Evolutionary conservation across 768 basidiomycete genomes (phyloP), one percentile per base, ranked within the genome.

Genomic region (Hygrocybe punicea): DNA sequence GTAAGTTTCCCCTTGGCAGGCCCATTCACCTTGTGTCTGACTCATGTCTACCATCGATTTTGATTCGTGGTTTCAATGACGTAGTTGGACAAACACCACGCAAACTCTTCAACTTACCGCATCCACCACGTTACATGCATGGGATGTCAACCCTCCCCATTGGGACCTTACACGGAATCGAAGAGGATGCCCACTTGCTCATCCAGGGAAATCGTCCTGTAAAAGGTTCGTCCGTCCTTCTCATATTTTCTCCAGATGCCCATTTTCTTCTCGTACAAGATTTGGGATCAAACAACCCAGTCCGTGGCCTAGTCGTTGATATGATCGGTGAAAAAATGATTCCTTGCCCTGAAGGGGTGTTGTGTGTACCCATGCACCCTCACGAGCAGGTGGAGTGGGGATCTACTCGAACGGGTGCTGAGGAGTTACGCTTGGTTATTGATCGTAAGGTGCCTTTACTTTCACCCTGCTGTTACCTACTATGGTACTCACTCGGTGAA

Each of bases 51-150:
- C n/a, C n/a, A n/a, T n/a, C n/a, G n/a, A n/a, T n/a, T n/a, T n/a
- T n/a, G n/a, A n/a, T 53, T 64, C 2, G 61, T 47, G 9, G 49
- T 29, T 2, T 37, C 49, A 34, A 6, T 29, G 13, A 44, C 51
- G 2, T 60, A 92, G 90, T 97, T 62, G 94, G 94, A 13, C 93
- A 96, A 73, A 96, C 94, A 0, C 94, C 94, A 9, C 80, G 85
- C 24, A 93, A 92, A 65, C 79, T 97, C 7, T 98, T 97, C 70
- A 78, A 71, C 7, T 63, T 73, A 0, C 81, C 90, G 2, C 95
- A 97, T 76, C 92, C 93, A 0, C 73, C 78, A 24, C 81, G 93
- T 29, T 83, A 85, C 59, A 78, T 86, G 66, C 81, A 88, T 49
- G 91, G 92, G 0, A 69, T 83, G n/a, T 76, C 81, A 2, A 85